Conservation (phyloP, 805 yeast species). For the Starmera pachycereana region DNA sequence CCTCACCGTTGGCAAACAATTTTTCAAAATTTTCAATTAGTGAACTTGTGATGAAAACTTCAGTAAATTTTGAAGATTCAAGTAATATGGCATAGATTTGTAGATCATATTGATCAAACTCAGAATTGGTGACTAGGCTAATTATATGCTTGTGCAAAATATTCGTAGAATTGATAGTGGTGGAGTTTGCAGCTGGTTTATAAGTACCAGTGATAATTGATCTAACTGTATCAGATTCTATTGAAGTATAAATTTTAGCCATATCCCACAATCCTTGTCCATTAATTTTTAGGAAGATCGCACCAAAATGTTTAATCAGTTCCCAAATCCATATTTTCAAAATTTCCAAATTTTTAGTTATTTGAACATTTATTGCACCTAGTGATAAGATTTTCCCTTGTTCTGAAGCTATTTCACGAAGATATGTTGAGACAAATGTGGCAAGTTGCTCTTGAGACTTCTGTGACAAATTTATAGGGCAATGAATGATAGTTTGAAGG, state of each 20-base stretch:
- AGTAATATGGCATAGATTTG: constrained; percentile 6
- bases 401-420: constrained; percentile 54
- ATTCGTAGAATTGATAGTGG: constrained; percentile 22
- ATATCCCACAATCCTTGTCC: constrained; percentile 62
- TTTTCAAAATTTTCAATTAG: constrained; percentile 56
- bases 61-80: constrained; percentile 22
- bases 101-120: constrained; percentile 12
- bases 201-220: constrained; percentile 42
- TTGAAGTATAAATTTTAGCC: constrained; percentile 39
- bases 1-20: constrained; percentile 46
- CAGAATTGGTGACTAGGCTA: constrained; percentile 25
- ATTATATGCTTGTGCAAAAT: constrained; percentile 45
- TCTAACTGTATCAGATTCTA: constrained; percentile 34
- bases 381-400: constrained; percentile 50
- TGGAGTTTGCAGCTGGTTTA: constrained; percentile 17
- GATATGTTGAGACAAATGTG: constrained; percentile 43
- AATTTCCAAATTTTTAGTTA: constrained; percentile 37
- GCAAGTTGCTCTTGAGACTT: constrained; percentile 50
- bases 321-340: constrained; percentile 32
- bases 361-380: constrained; percentile 67
- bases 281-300: constrained; percentile 43
- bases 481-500: constrained; percentile 27
- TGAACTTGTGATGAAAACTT: constrained; percentile 37
- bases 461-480: constrained; percentile 31
- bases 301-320: constrained; percentile 44